Base-by-base conservation (phyloP, 2,329 filamentous ascomycete genomes). In the Dothidotthia symphoricarpi region DNA sequence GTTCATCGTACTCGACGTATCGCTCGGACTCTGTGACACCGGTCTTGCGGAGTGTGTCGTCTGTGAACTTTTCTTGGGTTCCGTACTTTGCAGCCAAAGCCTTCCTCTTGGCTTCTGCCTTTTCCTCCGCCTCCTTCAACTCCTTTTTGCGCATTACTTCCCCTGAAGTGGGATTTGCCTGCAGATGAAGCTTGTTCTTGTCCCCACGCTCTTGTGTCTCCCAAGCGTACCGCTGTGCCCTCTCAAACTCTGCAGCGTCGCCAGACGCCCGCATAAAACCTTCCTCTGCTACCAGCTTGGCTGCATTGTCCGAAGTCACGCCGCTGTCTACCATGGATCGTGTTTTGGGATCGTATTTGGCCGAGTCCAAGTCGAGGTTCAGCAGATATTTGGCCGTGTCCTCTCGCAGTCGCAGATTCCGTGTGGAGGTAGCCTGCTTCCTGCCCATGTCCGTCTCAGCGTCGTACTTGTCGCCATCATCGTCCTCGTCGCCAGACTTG, bases 371-470 rank as follows among this genome's bases (percentile, higher is more conserved):
- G 61, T 98, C 93, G 17, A 98, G 79, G 61, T 97, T 97, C 7
- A 96, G 74, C 3, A 98, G 75, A 63, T 98, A 98, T 61, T 96
- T 97, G 15, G 93, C 93, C 1, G 93, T 98, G 65, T 98, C 93
- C 70, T 98, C 93, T 65, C 93, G 81, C 64, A 98, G 82, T 47
- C 93, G 82, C 40, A 98, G 75, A 61, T 97, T 94, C 41, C 89
- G 80, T 1, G 93, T 95, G 6, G 88, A 86, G 15, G 89, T 96
- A 53, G 85, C 85, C 66, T 96, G 89, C 58, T 95, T 85, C 47
- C 90, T 82, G 48, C 90, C 91, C 88, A 98, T 96, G 64, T 97
- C 91, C 16, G 88, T 91, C 65, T 96, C 91, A 61, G 95, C 93
- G 26, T 91, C 89, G 63, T 97, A 97, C 36, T 75, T 76, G 39